These are phyloP conservation scores for Hericium erinaceus DNA, from an alignment of 768 basidiomycete genomes.

Conservation along the genomic window DNA sequence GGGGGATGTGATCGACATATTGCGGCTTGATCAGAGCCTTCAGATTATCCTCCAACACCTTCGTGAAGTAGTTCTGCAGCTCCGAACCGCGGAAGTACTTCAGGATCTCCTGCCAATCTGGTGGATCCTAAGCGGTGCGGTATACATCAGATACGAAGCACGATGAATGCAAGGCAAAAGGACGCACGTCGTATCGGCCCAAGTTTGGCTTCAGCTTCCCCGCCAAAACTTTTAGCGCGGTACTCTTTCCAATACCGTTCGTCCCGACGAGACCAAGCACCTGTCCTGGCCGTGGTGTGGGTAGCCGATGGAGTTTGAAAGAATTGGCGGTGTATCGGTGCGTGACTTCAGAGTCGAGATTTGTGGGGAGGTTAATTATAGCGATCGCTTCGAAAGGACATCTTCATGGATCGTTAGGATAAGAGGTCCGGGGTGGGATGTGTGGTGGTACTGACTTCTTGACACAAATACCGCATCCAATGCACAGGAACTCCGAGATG, in stretches of 20 bases:
- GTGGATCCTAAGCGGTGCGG: constrained; percentile 61
- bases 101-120: constrained; percentile 97
- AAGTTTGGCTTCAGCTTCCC: constrained; percentile 98
- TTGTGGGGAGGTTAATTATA: constrained; percentile 98
- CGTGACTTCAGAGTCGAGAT: constrained; percentile 90
- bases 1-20: constrained; percentile 98
- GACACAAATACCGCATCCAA: constrained; percentile 99
- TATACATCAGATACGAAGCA: too few species aligned
- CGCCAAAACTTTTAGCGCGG: constrained; percentile 91
- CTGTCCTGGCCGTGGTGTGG: constrained; percentile 94
- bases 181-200: constrained; percentile 84
- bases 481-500: constrained; percentile 97
- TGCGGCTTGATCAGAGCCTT: constrained; percentile 99
- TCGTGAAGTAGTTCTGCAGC: constrained; percentile 99
- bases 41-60: constrained; percentile 95
- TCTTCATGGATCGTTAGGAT: constrained; percentile 31
- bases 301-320: constrained; percentile 97
- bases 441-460: constrained; percentile 67
- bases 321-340: constrained; percentile 98
- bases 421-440: not conserved
- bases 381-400: constrained; percentile 99
- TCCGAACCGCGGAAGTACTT: constrained; percentile 99
- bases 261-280: constrained; percentile 98
- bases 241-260: constrained; percentile 99
- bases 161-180: not conserved